These are phyloP conservation scores for Hyphodiscus hymeniophilus DNA, from an alignment of 495 filamentous ascomycete species.

Conservation along the genomic window DNA sequence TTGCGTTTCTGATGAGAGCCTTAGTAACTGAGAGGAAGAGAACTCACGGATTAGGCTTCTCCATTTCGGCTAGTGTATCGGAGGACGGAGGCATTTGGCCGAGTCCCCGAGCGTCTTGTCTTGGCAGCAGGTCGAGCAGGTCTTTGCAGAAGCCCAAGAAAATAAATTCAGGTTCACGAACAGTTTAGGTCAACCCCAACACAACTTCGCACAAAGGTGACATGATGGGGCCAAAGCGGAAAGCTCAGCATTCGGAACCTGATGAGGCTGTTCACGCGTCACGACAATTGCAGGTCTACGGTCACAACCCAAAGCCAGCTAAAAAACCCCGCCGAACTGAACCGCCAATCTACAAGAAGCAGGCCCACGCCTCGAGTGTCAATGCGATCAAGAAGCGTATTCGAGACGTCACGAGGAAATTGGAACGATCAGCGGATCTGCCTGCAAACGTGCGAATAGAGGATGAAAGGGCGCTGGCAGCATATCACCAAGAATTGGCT, in stretches of 20 bases:
- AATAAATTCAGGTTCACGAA: too few species aligned
- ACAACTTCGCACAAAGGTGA: neutral
- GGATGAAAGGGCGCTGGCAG: conserved; percentile 71
- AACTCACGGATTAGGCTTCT: too few species aligned
- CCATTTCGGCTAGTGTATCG: too few species aligned
- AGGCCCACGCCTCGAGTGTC: conserved; percentile 31
- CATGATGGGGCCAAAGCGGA: conserved; percentile 29
- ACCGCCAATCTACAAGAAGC: conserved; percentile 27
- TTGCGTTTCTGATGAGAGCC: too few species aligned
- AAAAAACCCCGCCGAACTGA: conserved; percentile 25
- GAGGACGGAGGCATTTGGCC: too few species aligned
- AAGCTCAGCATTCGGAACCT: conserved; percentile 57
- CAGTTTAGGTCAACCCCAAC: too few species aligned
- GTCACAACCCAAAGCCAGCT: conserved; percentile 15
- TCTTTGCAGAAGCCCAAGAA: neutral
- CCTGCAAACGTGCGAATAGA: conserved; percentile 67
- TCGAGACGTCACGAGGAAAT: conserved; percentile 38
- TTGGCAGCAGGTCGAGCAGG: too few species aligned
- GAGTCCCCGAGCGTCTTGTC: too few species aligned
- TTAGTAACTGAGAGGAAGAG: too few species aligned
- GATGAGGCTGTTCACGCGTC: conserved; percentile 19
- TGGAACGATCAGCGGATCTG: conserved; percentile 38
- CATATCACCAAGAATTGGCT: conserved; percentile 64
- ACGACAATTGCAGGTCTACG: conserved; percentile 18
- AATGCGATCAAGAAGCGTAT: conserved; percentile 46